Evolutionary conservation across 225 moss, liverwort and hornwort species (phyloP), one percentile per base, ranked within the genome.

Genomic region (Rhytidiadelphus loreus): DNA sequence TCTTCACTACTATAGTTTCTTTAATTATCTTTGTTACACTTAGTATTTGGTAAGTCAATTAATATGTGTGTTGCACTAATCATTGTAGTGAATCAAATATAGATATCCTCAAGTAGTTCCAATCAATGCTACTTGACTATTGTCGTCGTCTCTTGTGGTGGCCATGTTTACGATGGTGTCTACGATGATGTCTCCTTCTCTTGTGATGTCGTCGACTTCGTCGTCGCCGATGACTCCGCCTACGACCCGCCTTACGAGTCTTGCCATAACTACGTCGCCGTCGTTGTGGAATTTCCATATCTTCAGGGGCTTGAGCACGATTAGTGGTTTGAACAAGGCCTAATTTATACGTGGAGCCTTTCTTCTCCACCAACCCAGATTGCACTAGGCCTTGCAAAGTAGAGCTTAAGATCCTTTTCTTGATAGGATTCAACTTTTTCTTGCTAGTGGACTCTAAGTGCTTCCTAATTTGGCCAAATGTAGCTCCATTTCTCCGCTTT

Each of bases 401-500:
- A 16, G 30, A 91, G 7, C 37, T 87, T 15, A 87, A 18, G n/a
- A 89, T 86, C 6, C 16, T 86, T 11, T 86, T 89, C 7, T 89
- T 89, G 0, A 23, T 86, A 4, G 68, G 7, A 33, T 82, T 78
- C 30, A 88, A 48, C 19, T 91, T 91, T 12, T 72, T 46, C 35
- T 86, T 84, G 64, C 65, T 80, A 0, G 64, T 89, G 0, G 87
- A 84, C 0, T 89, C 89, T 6, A 91, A 16, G 16, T 91, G 91
- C 23, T 91, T 89, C 1, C 55, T 52, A 12, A 91, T 80, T 66
- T 91, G 73, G 0, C 83, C 87, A 39, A 91, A 84, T n/a, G 88
- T 91, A 25, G 86, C 88, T 72, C 88, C 92, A 14, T 91, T 91
- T 3, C 1, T 39, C 3, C 80, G 86, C 39, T 93, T 93, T 48